Percentiles rank a stretch among this genome's conserved stretches.
These are phyloP conservation scores for Medicago lupulina DNA, from an alignment of 306 rosid species.

Conservation along the genomic window DNA sequence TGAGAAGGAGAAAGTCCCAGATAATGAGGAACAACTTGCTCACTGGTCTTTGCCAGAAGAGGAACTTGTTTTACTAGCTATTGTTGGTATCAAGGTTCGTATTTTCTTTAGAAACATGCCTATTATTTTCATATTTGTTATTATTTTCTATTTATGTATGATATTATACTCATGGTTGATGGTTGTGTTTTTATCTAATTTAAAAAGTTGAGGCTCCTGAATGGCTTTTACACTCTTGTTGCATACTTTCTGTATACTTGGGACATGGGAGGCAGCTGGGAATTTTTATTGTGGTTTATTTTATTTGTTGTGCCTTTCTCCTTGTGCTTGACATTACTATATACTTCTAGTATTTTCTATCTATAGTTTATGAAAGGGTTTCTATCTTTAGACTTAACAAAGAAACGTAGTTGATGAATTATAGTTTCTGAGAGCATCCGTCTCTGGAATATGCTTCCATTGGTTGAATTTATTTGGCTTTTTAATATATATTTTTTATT, in stretches of 20 bases:
- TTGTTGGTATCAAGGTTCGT: conserved; percentile 89
- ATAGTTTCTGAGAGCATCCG: conserved; percentile 10
- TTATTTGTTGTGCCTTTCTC: conserved; percentile 18
- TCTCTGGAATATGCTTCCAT: not conserved
- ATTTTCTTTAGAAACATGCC: conserved; percentile 32
- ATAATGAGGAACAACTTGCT: conserved; percentile 67
- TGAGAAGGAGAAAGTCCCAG: conserved; percentile 69
- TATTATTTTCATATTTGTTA: not conserved
- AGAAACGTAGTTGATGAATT: not conserved
- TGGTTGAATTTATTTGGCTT: not conserved
- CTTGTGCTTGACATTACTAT: not conserved
- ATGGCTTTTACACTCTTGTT: too few species aligned
- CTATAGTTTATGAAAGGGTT: not conserved
- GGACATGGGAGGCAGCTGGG: conserved; percentile 16
- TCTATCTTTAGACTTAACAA: conserved; percentile 5
- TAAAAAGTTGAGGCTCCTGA: too few species aligned
- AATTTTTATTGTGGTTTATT: conserved; percentile 18
- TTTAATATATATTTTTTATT: too few species aligned
- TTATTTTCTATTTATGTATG: conserved; percentile 6
- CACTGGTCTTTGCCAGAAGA: conserved; percentile 90
- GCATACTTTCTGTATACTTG: too few species aligned
- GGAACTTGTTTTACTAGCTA: conserved; percentile 84
- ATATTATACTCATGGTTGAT: not conserved
- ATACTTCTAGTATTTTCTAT: not conserved
- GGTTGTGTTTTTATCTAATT: conserved; percentile 20